Evolutionary conservation across 1,139 yeast genomes (phyloP).

Genomic region (Kodamaea plutei): DNA sequence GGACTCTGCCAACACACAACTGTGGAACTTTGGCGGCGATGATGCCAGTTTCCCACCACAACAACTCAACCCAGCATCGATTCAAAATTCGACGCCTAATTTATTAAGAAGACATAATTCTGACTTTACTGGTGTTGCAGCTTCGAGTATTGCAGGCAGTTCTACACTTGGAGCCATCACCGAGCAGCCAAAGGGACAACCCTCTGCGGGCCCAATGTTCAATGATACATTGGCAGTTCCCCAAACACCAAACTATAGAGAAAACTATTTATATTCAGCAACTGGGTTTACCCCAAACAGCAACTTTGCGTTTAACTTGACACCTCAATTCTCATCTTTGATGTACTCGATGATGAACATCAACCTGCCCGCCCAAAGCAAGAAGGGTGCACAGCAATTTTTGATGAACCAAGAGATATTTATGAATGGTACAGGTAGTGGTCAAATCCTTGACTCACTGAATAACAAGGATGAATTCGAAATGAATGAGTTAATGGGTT

Average conservation of each 20-base stretch:
- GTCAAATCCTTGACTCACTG: conserved; percentile 8
- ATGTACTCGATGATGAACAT: conserved; percentile 39
- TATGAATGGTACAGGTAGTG: conserved; percentile 15
- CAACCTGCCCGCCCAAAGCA: conserved; percentile 31
- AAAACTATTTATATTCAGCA: conserved; percentile 25
- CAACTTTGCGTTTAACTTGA: conserved; percentile 26
- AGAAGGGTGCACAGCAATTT: conserved; percentile 18
- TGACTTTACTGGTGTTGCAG: conserved; percentile 22
- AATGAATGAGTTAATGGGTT: conserved; percentile 6
- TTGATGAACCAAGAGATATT: conserved; percentile 31
- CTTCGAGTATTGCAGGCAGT: conserved; percentile 11
- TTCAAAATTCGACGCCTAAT: conserved; percentile 7
- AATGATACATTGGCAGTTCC: conserved; percentile 19
- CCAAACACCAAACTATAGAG: conserved; percentile 36
- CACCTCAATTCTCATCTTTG: conserved; percentile 43
- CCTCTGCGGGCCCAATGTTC: conserved; percentile 3
- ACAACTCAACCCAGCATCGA: not conserved
- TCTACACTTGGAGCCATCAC: conserved; percentile 13
- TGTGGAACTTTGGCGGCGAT: conserved; percentile 1
- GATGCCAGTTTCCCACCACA: not conserved
- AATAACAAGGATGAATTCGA: conserved; percentile 3
- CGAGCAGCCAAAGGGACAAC: conserved; percentile 15
- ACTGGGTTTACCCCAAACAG: conserved; percentile 35
- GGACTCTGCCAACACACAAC: not conserved
- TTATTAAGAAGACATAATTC: conserved; percentile 30